Base-by-base conservation (phyloP, 2,329 filamentous ascomycete species). In the Aureobasidium sp. region DNA sequence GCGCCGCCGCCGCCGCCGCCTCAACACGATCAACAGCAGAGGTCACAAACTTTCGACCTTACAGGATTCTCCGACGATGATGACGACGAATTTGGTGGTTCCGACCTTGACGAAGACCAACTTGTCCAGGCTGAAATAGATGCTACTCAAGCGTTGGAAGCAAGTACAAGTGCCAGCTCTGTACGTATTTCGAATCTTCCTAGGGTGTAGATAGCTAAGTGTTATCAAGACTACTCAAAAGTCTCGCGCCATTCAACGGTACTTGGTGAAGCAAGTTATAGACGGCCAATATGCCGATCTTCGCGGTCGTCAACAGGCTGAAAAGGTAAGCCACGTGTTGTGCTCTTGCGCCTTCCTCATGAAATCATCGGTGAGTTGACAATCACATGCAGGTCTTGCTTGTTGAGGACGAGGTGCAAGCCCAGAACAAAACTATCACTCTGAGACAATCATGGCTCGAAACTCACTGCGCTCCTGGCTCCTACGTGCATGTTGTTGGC, bases 361-460 rank as follows among this genome's bases (percentile, higher is more conserved):
- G 20, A 26, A 10, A 61, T 27, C 12, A 27, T 34, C 62, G 36
- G 42, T 55, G 34, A 58, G 50, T 69, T 75, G 59, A 74, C 57
- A 48, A 27, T 39, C 29, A n/a, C n/a, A 26, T 55, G 56, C 48
- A 95, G 89, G 82, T 95, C 48, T 78, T 99, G 3, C 76, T 89
- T n/a, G 88, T 96, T 29, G 86, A 92, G 74, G 86, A 89, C 57
- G 91, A 97, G 67, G 85, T 82, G 63, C 86, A 83, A 0, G 86
- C 87, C 64, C 74, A 78, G 7, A 80, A 82, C 65, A 88, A 83
- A 68, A 85, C 84, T 1, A 86, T 97, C 34, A 84, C 87, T 59
- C 82, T 99, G 37, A 86, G 93, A 63, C 90, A 90, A 62, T 89
- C 90, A 53, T 99, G 94, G 94, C 83, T 85, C 65, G 88, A 93